These are phyloP conservation scores for Maudiozyma humilis DNA, from an alignment of 1,139 yeast species.

Conservation along the genomic window DNA sequence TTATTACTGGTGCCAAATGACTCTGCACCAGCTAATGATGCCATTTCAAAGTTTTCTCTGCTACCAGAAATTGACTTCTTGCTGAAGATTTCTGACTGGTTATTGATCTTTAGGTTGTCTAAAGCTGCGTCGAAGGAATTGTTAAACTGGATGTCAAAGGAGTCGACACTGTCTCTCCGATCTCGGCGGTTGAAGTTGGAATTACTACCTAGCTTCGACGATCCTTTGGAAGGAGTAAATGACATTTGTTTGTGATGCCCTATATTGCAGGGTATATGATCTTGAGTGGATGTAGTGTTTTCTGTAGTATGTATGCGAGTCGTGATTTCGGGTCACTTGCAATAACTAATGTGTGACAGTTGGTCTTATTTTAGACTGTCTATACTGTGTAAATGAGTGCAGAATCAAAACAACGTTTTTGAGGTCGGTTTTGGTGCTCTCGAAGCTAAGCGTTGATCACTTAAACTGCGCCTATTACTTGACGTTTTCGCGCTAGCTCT, in stretches of 20 bases:
- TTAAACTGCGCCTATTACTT: too few species aligned
- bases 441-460: too few species aligned
- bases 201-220: constrained; percentile 3
- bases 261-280: not conserved
- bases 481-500: too few species aligned
- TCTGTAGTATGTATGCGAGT: not conserved
- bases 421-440: too few species aligned
- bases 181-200: constrained; percentile 5
- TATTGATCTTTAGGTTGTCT: constrained; percentile 31
- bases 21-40: constrained; percentile 18
- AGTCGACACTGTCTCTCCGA: constrained; percentile 22
- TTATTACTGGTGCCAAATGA: constrained; percentile 21
- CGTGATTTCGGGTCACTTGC: not conserved
- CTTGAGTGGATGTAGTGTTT: not conserved
- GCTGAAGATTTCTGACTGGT: constrained; percentile 9
- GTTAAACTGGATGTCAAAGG: constrained; percentile 34
- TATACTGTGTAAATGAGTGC: too few species aligned
- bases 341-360: too few species aligned
- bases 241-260: constrained; percentile 4
- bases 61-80: constrained; percentile 4
- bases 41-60: constrained; percentile 25
- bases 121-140: constrained; percentile 36
- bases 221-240: constrained; percentile 4
- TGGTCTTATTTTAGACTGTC: too few species aligned
- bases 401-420: too few species aligned